A percentile compares a stretch with the other conserved stretches of the same genome.
Conservation (phyloP, 163 green algal genomes). For the Scenedesmus sp. region DNA sequence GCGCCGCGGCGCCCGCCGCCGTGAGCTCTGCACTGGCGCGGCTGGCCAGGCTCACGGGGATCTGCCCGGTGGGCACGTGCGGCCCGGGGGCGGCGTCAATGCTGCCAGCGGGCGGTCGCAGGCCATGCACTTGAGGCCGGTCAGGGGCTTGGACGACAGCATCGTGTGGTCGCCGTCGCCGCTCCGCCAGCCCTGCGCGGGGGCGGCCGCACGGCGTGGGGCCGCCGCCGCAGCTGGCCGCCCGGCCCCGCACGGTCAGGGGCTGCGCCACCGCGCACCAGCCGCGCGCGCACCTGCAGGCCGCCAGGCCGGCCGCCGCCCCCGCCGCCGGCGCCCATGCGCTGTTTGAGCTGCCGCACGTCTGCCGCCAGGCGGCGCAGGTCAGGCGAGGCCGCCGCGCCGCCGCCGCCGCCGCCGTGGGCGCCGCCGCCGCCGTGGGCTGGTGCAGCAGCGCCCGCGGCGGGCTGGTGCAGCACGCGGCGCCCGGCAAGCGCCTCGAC, state of each 20-base stretch:
- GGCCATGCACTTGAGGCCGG: conserved; percentile 55
- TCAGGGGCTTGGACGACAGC: conserved; percentile 50
- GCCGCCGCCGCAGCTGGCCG: not conserved
- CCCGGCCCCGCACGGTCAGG: not conserved
- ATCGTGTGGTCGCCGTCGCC: conserved; percentile 49
- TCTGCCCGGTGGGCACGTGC: conserved; percentile 26
- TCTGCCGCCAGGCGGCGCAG: conserved; percentile 26
- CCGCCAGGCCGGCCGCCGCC: not conserved
- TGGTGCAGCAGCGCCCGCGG: not conserved
- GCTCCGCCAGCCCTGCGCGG: not conserved
- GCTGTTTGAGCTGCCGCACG: conserved; percentile 30
- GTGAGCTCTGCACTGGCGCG: conserved; percentile 3
- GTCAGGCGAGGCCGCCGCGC: conserved; percentile 2
- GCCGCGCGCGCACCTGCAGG: not conserved
- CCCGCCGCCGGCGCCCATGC: conserved; percentile 4
- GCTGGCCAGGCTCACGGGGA: conserved; percentile 9
- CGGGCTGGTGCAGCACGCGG: too few species aligned
- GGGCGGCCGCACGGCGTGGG: too few species aligned
- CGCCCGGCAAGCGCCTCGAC: conserved; percentile 16
- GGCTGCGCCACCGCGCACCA: not conserved
- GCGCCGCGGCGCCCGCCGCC: not conserved
- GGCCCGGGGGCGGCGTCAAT: conserved; percentile 42
- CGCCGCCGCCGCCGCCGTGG: not conserved
- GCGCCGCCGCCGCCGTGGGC: not conserved
- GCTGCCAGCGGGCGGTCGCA: conserved; percentile 50